Evolutionary conservation across 495 filamentous ascomycete genomes (phyloP), one percentile per base, ranked within the genome.

Genomic region (Parmelia sp.): DNA sequence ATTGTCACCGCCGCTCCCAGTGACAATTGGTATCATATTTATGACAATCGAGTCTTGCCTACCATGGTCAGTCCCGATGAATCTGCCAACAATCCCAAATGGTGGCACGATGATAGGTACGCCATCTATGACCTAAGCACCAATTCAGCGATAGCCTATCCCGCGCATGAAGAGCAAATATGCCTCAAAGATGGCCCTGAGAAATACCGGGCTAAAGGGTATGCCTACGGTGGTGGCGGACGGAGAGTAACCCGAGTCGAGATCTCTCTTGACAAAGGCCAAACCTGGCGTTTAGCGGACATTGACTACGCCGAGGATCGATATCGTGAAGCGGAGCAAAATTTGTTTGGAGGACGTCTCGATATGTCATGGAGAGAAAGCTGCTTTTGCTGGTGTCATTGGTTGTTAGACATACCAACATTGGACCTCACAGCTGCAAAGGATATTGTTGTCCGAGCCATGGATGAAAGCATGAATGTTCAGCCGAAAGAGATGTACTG

Each of bases 401-500:
- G 93, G 93, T 84, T 86, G 11, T 74, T 96, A 39, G 81, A 86
- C n/a, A 79, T 96, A 42, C 74, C 85, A 0, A 69, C 91, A 21
- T 65, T 79, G 1, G 84, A 88, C 47, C 78, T 97, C 27, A 73
- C 77, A 55, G 73, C 74, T 8, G 85, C 88, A 6, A 80, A 84
- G 49, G 92, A 93, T 65, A 83, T 97, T 21, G 77, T 96, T 57
- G 88, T 96, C 11, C 81, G 93, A 57, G 89, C 90, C 6, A 96
- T 96, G 90, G 93, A 97, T 70, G 93, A 97, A 57, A 84, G 88
- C 37, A 85, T 97, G 84, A 89, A 86, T 69, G 78, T 91, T 1
- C 92, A 96, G 71, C 92, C 93, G 9, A 80, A 89, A 64, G 93
- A 97, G 69, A 96, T 96, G 89, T 97, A 97, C 75, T 97, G 93